Base-by-base conservation (phyloP, 805 yeast species). In the Spathaspora hagerdaliae region DNA sequence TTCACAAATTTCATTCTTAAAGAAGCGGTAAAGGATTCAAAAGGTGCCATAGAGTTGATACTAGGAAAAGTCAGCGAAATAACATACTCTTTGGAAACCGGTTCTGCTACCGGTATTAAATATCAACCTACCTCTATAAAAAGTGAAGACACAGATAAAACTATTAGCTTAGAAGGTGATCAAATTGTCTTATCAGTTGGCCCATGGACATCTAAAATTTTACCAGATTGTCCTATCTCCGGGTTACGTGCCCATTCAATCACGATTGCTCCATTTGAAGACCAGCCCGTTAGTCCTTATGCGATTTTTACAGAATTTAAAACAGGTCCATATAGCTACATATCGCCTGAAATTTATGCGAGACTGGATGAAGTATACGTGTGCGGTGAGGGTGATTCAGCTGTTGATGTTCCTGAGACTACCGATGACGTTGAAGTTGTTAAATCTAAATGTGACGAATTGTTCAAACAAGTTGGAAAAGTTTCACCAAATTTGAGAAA, bases 191-290 rank as follows among this genome's bases (percentile, higher is more conserved):
- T 94, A 56, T 74, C 96, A 0, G 87, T 88, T 54, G 99, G 99
- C 0, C 99, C 99, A 10, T 92, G 99, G 99, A 90, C 97, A 2
- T 85, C 96, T 1, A 85, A 83, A 57, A 79, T 92, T 37, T 67
- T 92, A 47, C 96, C 96, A 2, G 90, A 86, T 53, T 91, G 98
- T 61, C 99, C 98, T 27, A 90, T 92, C 10, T 83, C 92, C 2
- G 97, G 97, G 5, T 71, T 92, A 51, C 77, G 97, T 54, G 98
- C 98, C 1, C 98, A 94, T 67, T 88, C 97, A 27, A 91, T 92
- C 59, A 90, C 97, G 1, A 79, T 94, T 44, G 80, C 87, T 38
- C 97, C 98, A 4, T 78, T 82, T 46, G 74, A 77, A 44, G 85
- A 81, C 38, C 77, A 77, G 27, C 68, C 72, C 19, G 95, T 91